A percentile compares a stretch with the other conserved stretches of the same genome.
phyloP scores from a whole-genome alignment of 2,329 filamentous ascomycete genomes.

The Scedosporium boydii region DNA sequence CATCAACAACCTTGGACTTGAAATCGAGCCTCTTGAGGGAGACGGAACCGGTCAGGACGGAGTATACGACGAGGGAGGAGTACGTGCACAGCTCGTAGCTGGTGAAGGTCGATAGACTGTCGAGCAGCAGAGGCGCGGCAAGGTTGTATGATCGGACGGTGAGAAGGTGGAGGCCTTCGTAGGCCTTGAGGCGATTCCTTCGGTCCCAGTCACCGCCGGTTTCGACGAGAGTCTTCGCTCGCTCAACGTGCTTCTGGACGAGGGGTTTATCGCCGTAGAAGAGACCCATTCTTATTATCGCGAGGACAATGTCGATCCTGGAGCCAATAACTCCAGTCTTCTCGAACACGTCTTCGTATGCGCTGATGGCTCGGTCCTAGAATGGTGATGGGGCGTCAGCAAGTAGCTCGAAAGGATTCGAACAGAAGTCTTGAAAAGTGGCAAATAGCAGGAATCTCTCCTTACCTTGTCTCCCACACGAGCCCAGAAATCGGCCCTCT shows the following conservation, averaged over 20 bases:
- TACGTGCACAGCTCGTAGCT: constrained; percentile 98
- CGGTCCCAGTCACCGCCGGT: constrained; percentile 97
- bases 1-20: constrained; percentile 97
- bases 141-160: constrained; percentile 85
- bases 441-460: neutral
- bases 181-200: constrained; percentile 95
- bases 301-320: constrained; percentile 94
- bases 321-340: constrained; percentile 95
- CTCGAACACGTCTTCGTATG: constrained; percentile 88
- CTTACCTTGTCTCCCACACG: constrained; percentile 88
- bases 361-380: constrained; percentile 86
- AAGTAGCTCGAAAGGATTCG: neutral
- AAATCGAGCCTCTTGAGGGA: constrained; percentile 96
- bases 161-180: constrained; percentile 88
- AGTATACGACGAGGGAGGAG: constrained; percentile 88
- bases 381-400: neutral
- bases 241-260: constrained; percentile 89
- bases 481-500: constrained; percentile 93
- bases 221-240: constrained; percentile 83
- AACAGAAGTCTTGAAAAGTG: neutral
- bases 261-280: constrained; percentile 92
- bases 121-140: constrained; percentile 85
- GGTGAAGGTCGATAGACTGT: constrained; percentile 95
- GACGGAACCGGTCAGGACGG: constrained; percentile 86
- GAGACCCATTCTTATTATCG: constrained; percentile 88